Conservation (phyloP, 1,284 basidiomycete genomes). For the Lignosus rhinocerotis region DNA sequence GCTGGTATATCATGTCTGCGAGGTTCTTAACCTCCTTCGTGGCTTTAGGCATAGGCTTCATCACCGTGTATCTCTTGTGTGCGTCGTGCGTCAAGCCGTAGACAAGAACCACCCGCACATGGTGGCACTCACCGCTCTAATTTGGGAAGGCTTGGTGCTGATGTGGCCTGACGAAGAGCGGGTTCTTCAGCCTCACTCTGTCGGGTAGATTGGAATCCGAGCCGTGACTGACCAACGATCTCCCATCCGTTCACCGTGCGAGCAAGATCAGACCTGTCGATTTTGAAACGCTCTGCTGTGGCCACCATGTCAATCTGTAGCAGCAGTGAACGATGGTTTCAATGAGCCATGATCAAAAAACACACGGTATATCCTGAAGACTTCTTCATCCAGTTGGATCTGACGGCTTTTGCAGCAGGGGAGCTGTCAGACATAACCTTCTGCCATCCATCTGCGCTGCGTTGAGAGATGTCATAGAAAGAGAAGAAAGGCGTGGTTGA, state of each 20-base stretch:
- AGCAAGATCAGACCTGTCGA: constrained; percentile 39
- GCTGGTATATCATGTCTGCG: constrained; percentile 37
- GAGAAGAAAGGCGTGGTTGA: constrained; percentile 49
- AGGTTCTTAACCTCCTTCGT: constrained; percentile 38
- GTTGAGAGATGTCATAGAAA: constrained; percentile 41
- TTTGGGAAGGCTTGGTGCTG: constrained; percentile 42
- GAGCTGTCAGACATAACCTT: constrained; percentile 37
- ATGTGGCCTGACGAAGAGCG: constrained; percentile 29
- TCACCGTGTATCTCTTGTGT: constrained; percentile 37
- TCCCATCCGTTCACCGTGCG: constrained; percentile 43
- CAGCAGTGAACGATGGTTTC: not conserved
- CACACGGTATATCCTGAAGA: constrained; percentile 31
- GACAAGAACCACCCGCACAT: not conserved
- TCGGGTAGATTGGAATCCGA: not conserved
- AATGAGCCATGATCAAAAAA: not conserved
- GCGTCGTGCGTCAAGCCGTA: too few species aligned
- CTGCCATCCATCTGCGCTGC: constrained; percentile 29
- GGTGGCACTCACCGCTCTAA: constrained; percentile 37
- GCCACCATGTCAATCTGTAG: constrained; percentile 41
- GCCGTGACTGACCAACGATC: constrained; percentile 29
- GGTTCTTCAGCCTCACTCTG: not conserved
- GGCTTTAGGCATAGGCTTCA: constrained; percentile 40
- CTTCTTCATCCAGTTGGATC: constrained; percentile 37
- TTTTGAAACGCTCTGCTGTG: constrained; percentile 31
- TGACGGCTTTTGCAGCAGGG: constrained; percentile 38